These are phyloP conservation scores for Jacaranda mimosifolia DNA, from an alignment of 257 asterid species.

Conservation along the genomic window DNA sequence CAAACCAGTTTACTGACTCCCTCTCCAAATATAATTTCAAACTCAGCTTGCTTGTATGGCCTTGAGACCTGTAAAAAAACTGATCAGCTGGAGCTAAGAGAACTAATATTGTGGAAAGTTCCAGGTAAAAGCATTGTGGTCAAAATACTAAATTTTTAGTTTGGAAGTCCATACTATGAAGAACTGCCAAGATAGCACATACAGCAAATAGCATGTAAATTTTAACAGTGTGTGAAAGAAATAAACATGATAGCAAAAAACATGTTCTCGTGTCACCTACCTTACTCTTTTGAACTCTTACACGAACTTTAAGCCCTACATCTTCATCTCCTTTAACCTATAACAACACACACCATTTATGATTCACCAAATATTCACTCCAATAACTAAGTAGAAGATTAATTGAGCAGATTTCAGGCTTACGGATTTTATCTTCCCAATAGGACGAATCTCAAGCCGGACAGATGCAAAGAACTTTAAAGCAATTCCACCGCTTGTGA, in stretches of 20 bases:
- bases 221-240: not conserved
- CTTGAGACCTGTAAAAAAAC: slow-evolving; percentile 77
- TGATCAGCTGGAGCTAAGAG: slow-evolving; percentile 33
- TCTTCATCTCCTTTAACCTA: slow-evolving; percentile 97
- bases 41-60: slow-evolving; percentile 99
- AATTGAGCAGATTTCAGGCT: slow-evolving; percentile 46
- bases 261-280: slow-evolving; percentile 41
- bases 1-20: slow-evolving; percentile 96
- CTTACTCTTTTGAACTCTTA: slow-evolving; percentile 99
- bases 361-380: slow-evolving; percentile 28
- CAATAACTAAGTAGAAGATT: slow-evolving; percentile 12
- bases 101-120: slow-evolving; percentile 26
- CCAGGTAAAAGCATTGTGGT: slow-evolving; percentile 9
- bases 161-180: slow-evolving; percentile 6
- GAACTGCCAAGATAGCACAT: slow-evolving; percentile 15
- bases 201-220: not conserved
- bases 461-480: slow-evolving; percentile 97
- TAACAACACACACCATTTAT: slow-evolving; percentile 30
- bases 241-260: not conserved
- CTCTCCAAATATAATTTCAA: slow-evolving; percentile 96
- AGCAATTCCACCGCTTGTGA: slow-evolving; percentile 99
- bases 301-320: slow-evolving; percentile 93
- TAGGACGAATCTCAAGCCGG: slow-evolving; percentile 96
- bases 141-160: not conserved
- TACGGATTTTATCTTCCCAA: slow-evolving; percentile 97